phyloP scores from a whole-genome alignment of 805 yeast genomes.

The Cyberlindnera suaveolens region DNA sequence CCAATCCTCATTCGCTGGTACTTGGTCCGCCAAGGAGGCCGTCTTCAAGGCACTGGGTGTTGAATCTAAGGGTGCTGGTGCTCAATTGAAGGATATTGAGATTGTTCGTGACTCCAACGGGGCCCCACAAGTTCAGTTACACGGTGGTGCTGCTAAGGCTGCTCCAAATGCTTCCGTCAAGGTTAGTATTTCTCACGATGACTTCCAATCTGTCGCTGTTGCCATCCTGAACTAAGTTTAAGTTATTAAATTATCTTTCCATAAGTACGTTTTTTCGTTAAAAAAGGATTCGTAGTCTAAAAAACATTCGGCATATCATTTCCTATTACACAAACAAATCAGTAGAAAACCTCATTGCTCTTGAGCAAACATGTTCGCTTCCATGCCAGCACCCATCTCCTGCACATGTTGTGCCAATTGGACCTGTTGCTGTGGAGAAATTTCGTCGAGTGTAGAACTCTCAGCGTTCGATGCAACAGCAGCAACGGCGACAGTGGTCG shows the following conservation, averaged over 20 bases:
- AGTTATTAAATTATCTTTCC: background rate
- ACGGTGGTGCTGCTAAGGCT: conserved; percentile 70
- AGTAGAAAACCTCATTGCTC: background rate
- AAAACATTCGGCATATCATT: too few species aligned
- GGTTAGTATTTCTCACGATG: conserved; percentile 94
- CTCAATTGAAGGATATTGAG: conserved; percentile 87
- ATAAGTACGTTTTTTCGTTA: too few species aligned
- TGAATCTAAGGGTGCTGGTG: conserved; percentile 90
- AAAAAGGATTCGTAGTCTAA: background rate
- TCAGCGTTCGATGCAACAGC: conserved; percentile 4
- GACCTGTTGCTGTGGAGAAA: conserved; percentile 3
- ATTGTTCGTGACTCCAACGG: conserved; percentile 57
- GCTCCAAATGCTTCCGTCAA: conserved; percentile 68
- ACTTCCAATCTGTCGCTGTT: conserved; percentile 95
- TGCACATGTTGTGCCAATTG: conserved; percentile 12
- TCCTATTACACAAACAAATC: too few species aligned
- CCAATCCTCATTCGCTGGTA: conserved; percentile 90
- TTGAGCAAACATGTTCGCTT: conserved; percentile 21
- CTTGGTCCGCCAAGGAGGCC: conserved; percentile 99
- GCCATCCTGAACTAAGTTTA: conserved; percentile 46
- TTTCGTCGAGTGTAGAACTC: background rate
- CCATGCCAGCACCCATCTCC: conserved; percentile 2
- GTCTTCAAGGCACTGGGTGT: conserved; percentile 94
- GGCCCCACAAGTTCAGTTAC: conserved; percentile 74
- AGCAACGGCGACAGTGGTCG: conserved; percentile 8